Evolutionary conservation across 2,329 filamentous ascomycete genomes (phyloP), one percentile per base, ranked within the genome.

Genomic region (Aspergillus hiratsukae): DNA sequence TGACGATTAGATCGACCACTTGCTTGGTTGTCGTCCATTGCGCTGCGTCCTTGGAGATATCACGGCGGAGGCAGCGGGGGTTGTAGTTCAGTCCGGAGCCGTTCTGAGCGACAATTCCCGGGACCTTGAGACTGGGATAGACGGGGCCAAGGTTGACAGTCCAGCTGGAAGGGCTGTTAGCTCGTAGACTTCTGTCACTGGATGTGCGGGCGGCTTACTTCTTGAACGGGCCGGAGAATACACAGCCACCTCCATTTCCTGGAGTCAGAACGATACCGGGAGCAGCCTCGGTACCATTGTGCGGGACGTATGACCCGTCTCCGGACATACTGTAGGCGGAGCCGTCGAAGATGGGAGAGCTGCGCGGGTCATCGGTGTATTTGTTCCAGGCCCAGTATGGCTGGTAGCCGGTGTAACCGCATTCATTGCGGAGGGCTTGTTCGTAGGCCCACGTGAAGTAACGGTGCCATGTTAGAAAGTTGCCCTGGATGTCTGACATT

Each of bases 381-480:
- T 70, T 68, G 46, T 66, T 64, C 71, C 69, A 74, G 56, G 72
- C 69, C 72, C 73, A 76, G 64, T 76, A 78, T n/a, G 77, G 76
- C 53, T 78, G 59, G 10, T 61, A 54, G 17, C 77, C 78, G 1
- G 61, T 70, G 61, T 79, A 80, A 19, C 74, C 74, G 54, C 78
- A 80, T 52, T 77, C 72, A 2, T 75, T 63, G 48, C 70, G 66
- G 4, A 80, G 69, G 27, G 74, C 75, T 56, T 74, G 64, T 58
- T 80, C 78, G 55, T 75, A 79, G 17, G 74, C 64, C 53, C 67
- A 72, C 46, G 74, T 66, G 60, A 73, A 78, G 57, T 76, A 75
- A 43, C 78, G 72, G 56, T 80, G 78, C 76, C 77, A 78, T 27
- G 72, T 69, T 41, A 79, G 65, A 63, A 79, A 77, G 48, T 59